Evolutionary conservation across 2,329 filamentous ascomycete species (phyloP).

Genomic region (Verticillium albo-atrum): DNA sequence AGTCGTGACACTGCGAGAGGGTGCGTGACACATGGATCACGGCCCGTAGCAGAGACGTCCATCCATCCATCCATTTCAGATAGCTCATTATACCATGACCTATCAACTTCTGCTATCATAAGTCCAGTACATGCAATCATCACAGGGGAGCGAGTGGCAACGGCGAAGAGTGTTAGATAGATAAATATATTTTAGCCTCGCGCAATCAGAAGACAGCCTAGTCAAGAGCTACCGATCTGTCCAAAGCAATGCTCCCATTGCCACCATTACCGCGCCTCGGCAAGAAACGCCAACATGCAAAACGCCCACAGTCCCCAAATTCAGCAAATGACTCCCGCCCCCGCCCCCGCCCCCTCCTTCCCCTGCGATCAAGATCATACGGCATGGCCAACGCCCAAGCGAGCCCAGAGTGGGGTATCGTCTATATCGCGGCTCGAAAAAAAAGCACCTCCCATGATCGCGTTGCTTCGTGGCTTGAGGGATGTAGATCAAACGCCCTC

Average conservation of each 20-base stretch:
- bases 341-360: too few relatives aligned
- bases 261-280: not conserved
- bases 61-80: too few relatives aligned
- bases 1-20: too few relatives aligned
- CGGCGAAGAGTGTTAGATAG: not conserved
- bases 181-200: not conserved
- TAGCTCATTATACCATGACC: too few relatives aligned
- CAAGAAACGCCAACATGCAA: not conserved
- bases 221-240: not conserved
- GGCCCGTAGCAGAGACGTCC: too few relatives aligned
- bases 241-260: not conserved
- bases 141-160: too few relatives aligned
- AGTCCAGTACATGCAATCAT: too few relatives aligned
- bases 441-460: not conserved
- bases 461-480: not conserved
- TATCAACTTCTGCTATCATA: too few relatives aligned
- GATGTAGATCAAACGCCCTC: not conserved
- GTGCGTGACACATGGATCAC: too few relatives aligned
- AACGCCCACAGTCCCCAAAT: not conserved
- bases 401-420: not conserved
- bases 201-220: not conserved
- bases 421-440: not conserved
- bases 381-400: not conserved
- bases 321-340: not conserved
- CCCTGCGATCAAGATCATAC: not conserved